Base-by-base conservation (phyloP, 352 stramenopile genomes). In the Lagenidium sp. region DNA sequence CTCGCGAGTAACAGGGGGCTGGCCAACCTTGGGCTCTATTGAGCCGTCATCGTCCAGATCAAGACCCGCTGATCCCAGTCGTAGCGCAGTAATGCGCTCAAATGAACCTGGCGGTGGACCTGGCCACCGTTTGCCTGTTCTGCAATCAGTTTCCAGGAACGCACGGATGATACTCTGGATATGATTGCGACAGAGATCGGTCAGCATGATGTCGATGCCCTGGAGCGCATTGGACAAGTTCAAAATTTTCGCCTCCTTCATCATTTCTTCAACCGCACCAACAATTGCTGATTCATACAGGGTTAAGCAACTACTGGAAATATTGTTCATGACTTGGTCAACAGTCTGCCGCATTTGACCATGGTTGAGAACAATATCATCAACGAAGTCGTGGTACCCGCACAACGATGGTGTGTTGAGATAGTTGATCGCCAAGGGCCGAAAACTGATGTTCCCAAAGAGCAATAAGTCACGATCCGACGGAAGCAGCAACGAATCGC, bases 161-260 rank as follows among this genome's bases (percentile, higher is more conserved):
- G 69, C 63, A 8, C 66, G 64, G 15, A 82, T 48, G 45, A 79
- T 61, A 13, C 55, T 75, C 40, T 77, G 65, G 35, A 82, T 60
- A 47, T 82, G 69, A 44, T 74, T 79, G n/a, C 66, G 62, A 25
- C 66, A 79, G 3, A 74, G 19, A 49, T 82, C 69, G 20, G 63
- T 45, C 19, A 82, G 54, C 24, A 65, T 56, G 6, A 65, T 54
- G 34, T 80, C 50, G 24, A 82, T 54, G 15, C 66, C 66, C 23
- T 76, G 60, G 4, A 82, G 44, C 10, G 60, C 60, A 6, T 55
- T 73, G 19, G 46, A 53, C 16, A 65, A 41, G 2, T 57, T 60
- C 13, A 61, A 28, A 6, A n/a, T 21, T 18, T 64, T 28, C 11
- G 59, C 63, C 22, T 70, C 55, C 1, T 30, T 31, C 31, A 55